A percentile compares a stretch with the other conserved stretches of the same genome.
Conservation (phyloP, 805 yeast species). For the Metschnikowia anglica region DNA sequence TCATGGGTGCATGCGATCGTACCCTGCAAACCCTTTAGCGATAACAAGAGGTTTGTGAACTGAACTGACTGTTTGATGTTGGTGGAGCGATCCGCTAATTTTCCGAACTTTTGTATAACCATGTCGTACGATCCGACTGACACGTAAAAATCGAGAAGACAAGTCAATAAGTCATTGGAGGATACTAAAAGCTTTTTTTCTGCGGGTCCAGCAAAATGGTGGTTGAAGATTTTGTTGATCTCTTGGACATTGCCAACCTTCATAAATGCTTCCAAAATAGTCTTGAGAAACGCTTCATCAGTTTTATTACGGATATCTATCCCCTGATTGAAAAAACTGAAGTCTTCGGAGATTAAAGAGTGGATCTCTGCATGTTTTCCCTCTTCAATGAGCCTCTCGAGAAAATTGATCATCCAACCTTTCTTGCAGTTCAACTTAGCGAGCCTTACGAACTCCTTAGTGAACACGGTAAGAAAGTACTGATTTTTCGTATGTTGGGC, state of each 20-base stretch:
- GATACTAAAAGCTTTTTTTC: slow-evolving; percentile 16
- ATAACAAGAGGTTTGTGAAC: slow-evolving; percentile 24
- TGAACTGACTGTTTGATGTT: slow-evolving; percentile 19
- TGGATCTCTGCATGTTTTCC: slow-evolving; percentile 6
- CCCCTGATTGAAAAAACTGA: slow-evolving; percentile 5
- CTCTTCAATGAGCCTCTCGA: slow-evolving; percentile 17
- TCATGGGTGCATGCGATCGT: background rate
- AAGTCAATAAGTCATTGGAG: slow-evolving; percentile 21
- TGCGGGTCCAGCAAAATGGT: slow-evolving; percentile 14
- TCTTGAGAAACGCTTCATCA: slow-evolving; percentile 10
- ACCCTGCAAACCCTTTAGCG: slow-evolving; percentile 14
- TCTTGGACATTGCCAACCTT: slow-evolving; percentile 14
- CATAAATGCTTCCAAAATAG: slow-evolving; percentile 17
- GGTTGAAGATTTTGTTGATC: slow-evolving; percentile 22
- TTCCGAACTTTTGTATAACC: slow-evolving; percentile 22
- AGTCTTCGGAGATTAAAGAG: slow-evolving; percentile 5
- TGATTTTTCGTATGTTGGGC: slow-evolving; percentile 20
- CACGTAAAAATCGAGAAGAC: slow-evolving; percentile 27
- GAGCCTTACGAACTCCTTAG: slow-evolving; percentile 13
- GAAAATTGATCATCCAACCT: slow-evolving; percentile 23
- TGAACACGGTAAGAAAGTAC: slow-evolving; percentile 21
- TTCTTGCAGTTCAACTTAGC: slow-evolving; percentile 12
- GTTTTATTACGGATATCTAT: slow-evolving; percentile 5
- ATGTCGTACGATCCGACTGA: slow-evolving; percentile 20
- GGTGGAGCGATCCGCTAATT: slow-evolving; percentile 16